Evolutionary conservation across 164 flowering plant species (phyloP).

Genomic region (Dillenia suffruticosa): DNA sequence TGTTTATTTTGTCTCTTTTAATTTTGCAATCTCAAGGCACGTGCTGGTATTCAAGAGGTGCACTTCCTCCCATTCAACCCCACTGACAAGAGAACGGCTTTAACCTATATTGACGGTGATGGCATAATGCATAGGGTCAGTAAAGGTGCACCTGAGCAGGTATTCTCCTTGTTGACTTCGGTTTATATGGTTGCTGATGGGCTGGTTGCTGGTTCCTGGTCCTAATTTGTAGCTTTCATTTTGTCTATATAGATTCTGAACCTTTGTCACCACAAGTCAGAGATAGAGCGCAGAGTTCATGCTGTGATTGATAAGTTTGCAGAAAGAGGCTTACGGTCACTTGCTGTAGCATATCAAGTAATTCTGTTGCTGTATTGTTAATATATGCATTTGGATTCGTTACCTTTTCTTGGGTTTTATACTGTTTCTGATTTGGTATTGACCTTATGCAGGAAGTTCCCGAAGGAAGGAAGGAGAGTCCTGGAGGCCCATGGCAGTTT

Average conservation of each 20-base stretch:
- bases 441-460: constrained; percentile 80
- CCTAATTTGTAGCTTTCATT: constrained; percentile 2
- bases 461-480: constrained; percentile 84
- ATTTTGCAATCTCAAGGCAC: constrained; percentile 32
- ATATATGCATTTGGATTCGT: not conserved
- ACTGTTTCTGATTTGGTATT: not conserved
- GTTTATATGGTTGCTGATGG: not conserved
- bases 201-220: not conserved
- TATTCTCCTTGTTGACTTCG: constrained; percentile 12
- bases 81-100: constrained; percentile 89
- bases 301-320: constrained; percentile 81
- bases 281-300: constrained; percentile 72
- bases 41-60: constrained; percentile 81
- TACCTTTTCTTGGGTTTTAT: not conserved
- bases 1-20: not conserved
- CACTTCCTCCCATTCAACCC: constrained; percentile 98
- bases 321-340: constrained; percentile 79
- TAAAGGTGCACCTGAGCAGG: constrained; percentile 97
- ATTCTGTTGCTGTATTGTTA: not conserved
- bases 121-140: constrained; percentile 94
- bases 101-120: constrained; percentile 71
- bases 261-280: constrained; percentile 62
- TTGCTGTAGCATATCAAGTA: constrained; percentile 85
- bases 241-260: constrained; percentile 42
- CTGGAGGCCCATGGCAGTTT: constrained; percentile 96